Evolutionary conservation across 192 early-diverging fungal genomes (phyloP).

Genomic region (Haplosporangium gracile): DNA sequence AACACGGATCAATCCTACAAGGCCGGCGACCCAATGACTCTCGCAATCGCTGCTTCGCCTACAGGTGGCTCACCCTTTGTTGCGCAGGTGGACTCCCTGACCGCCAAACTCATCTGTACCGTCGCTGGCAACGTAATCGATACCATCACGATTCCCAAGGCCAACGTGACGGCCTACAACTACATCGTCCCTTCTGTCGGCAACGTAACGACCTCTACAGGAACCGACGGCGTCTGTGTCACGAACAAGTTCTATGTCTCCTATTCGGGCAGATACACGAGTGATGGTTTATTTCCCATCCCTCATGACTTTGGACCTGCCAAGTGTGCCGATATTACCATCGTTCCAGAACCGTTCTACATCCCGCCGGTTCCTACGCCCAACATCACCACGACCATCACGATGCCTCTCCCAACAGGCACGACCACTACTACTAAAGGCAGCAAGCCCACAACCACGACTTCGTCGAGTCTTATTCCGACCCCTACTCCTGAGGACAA

Average conservation of each 20-base stretch:
- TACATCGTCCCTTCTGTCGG: slow-evolving; percentile 34
- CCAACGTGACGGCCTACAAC: background rate
- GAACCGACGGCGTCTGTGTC: slow-evolving; percentile 18
- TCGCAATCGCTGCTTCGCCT: slow-evolving; percentile 9
- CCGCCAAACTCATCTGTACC: slow-evolving; percentile 23
- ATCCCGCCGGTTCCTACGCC: background rate
- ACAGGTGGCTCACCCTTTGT: slow-evolving; percentile 1
- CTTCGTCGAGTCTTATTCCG: background rate
- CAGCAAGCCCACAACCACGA: background rate
- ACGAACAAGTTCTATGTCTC: slow-evolving; percentile 25
- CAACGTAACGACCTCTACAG: slow-evolving; percentile 25
- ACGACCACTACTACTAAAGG: background rate
- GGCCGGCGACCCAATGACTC: slow-evolving; percentile 14
- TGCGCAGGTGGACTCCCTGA: slow-evolving; percentile 8
- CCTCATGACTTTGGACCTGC: slow-evolving; percentile 5
- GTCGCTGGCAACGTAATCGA: background rate
- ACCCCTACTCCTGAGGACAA: background rate
- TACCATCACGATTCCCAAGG: background rate
- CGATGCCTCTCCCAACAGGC: background rate
- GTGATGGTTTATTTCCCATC: background rate
- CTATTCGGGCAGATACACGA: slow-evolving; percentile 8
- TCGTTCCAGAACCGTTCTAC: background rate
- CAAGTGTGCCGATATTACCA: slow-evolving; percentile 13
- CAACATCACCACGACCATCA: slow-evolving; percentile 21
- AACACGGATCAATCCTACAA: background rate